Percentiles rank a stretch among this genome's conserved stretches.
Conservation (phyloP, 78 protist genomes). For the Protostelium mycophagum region DNA sequence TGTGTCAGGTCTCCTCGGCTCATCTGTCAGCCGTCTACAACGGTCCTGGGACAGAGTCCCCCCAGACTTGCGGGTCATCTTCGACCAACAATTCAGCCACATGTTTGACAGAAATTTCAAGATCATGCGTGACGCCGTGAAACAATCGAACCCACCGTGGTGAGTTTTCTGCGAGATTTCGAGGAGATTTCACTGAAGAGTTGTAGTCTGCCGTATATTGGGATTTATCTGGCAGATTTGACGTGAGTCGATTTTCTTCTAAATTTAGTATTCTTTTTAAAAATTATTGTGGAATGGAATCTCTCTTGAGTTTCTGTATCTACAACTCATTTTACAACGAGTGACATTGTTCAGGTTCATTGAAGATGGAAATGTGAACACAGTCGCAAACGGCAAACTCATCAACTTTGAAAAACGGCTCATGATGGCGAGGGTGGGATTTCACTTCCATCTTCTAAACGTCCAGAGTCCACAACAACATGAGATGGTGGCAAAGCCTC, state of each 20-base stretch:
- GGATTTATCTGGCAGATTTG: constrained; percentile 63
- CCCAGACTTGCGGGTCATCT: not conserved
- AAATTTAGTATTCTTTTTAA: too few relatives aligned
- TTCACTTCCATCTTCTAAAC: too few relatives aligned
- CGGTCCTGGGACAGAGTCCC: constrained; percentile 63
- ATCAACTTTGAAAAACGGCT: constrained; percentile 12
- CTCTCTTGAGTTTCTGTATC: too few relatives aligned
- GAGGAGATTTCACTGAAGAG: constrained; percentile 7
- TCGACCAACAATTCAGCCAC: constrained; percentile 1
- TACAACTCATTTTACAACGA: too few relatives aligned
- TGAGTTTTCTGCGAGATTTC: not conserved
- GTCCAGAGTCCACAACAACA: too few relatives aligned
- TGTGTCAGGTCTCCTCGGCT: constrained; percentile 35
- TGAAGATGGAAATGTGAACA: constrained; percentile 65
- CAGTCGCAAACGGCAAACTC: not conserved
- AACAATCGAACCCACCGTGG: not conserved
- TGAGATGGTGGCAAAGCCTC: too few relatives aligned
- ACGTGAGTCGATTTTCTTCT: too few relatives aligned
- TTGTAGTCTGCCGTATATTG: constrained; percentile 70
- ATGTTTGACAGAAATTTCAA: constrained; percentile 39
- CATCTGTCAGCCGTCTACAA: constrained; percentile 42
- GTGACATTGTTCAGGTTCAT: constrained; percentile 35
- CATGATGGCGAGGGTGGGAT: not conserved
- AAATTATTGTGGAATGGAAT: too few relatives aligned
- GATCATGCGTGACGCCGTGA: constrained; percentile 17